Percentiles rank a stretch among this genome's conserved stretches.
phyloP scores from a whole-genome alignment of 2,329 filamentous ascomycete species.

The Lachnellula suecica region DNA sequence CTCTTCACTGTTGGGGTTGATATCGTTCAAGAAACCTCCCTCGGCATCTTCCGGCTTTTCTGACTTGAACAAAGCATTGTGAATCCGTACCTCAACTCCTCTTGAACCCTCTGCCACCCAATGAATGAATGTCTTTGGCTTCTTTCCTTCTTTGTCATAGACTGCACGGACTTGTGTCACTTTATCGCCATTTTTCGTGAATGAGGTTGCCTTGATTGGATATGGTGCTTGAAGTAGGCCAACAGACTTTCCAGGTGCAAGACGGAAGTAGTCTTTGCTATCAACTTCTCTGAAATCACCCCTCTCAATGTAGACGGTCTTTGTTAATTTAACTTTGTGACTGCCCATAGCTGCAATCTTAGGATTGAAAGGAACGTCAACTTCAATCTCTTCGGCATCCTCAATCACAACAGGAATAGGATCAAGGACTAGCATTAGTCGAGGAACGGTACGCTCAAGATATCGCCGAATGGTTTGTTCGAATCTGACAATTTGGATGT shows the following conservation, averaged over 20 bases:
- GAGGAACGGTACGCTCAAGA: conserved; percentile 82
- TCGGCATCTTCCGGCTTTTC: conserved; percentile 76
- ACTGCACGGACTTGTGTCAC: conserved; percentile 66
- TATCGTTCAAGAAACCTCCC: conserved; percentile 78
- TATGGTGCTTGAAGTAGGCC: conserved; percentile 71
- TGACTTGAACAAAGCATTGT: conserved; percentile 83
- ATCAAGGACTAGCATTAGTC: conserved; percentile 86
- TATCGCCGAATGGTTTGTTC: conserved; percentile 84
- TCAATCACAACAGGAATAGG: conserved; percentile 82
- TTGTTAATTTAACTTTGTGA: conserved; percentile 64
- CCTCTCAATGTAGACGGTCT: conserved; percentile 81
- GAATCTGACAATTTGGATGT: conserved; percentile 80
- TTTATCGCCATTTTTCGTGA: conserved; percentile 62
- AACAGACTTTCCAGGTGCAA: conserved; percentile 72
- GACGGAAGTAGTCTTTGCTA: conserved; percentile 73
- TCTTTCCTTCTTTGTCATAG: conserved; percentile 69
- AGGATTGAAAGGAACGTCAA: conserved; percentile 76
- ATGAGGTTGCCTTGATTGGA: conserved; percentile 67
- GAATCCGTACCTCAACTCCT: conserved; percentile 73
- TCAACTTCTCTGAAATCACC: conserved; percentile 75
- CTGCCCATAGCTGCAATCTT: conserved; percentile 71
- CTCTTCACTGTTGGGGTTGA: conserved; percentile 82
- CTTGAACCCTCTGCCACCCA: conserved; percentile 76
- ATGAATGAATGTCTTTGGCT: conserved; percentile 82
- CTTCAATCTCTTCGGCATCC: conserved; percentile 68